Evolutionary conservation across 495 filamentous ascomycete species (phyloP), one percentile per base, ranked within the genome.

Genomic region (Tuber borchii): DNA sequence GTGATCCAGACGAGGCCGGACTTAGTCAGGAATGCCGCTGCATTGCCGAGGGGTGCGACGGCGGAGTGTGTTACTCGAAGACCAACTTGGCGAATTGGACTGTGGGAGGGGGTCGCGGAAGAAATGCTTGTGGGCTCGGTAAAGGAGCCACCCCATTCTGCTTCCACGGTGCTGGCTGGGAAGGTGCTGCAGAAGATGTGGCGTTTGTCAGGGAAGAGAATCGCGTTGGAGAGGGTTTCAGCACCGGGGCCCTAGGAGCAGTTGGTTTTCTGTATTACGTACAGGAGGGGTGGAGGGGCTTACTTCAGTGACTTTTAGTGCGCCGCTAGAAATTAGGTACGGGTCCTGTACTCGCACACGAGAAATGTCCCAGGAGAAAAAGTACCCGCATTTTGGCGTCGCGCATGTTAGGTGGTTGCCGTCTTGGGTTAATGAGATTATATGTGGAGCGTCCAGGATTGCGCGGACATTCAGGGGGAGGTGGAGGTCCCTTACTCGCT

Each of bases 301-400:
- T 69, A 73, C 80, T 45, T 82, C 69, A n/a, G 73, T 82, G 26
- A 76, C 73, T n/a, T 77, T 80, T 16, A 83, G 48, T 31, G 74
- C 78, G 31, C 81, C 78, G 0, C 42, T 76, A 39, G 61, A 61
- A 48, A 83, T 83, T 42, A 78, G 81, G 70, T 71, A 44, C n/a
- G 81, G 81, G 17, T 79, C 81, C 42, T n/a, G 37, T 45, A 69
- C 70, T 31, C 72, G 72, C 20, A 56, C 71, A 20, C 75, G 73
- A 37, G 78, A 74, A 42, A 83, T 83, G 73, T 83, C 75, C 82
- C 82, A 83, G 34, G 81, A 73, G 73, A 83, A 83, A 74, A 77
- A 83, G 74, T 83, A 81, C 20, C 81, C 82, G 56, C 75, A 72
- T 48, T 75, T 74, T 61, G 76, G 76, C 51, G 82, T 83, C 56